A percentile compares a stretch with the other conserved stretches of the same genome.
Conservation (phyloP, 108 stramenopile genomes). For the Nitzschia sp. region DNA sequence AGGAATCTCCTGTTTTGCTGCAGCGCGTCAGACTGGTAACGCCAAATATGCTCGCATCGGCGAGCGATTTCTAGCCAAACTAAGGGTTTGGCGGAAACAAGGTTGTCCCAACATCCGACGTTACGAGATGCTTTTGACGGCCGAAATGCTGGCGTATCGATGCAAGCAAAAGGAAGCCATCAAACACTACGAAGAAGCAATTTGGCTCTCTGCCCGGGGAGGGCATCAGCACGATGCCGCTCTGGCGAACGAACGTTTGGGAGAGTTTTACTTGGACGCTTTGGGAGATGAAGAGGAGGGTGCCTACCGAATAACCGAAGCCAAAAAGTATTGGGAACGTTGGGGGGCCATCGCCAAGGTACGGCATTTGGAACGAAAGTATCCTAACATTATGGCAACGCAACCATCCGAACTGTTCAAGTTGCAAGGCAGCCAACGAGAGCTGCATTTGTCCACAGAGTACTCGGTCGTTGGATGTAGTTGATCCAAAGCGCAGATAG, state of each 20-base stretch:
- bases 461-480: no score
- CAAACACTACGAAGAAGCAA: conserved; percentile 1
- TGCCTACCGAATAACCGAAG: neutral
- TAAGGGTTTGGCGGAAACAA: neutral
- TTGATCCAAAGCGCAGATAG: no score
- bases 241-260: neutral
- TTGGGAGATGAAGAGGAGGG: conserved; percentile 2
- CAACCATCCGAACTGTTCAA: no score
- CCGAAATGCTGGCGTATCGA: neutral
- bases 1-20: neutral
- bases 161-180: neutral
- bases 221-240: conserved; percentile 11
- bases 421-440: no score
- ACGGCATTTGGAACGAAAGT: neutral
- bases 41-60: conserved; percentile 5
- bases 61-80: neutral
- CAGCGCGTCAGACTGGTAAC: conserved; percentile 9
- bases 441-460: no score
- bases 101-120: conserved; percentile 12
- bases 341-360: neutral
- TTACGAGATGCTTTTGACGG: neutral
- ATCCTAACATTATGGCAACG: no score
- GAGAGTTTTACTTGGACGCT: neutral
- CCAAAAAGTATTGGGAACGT: neutral
- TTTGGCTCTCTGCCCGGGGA: neutral